Evolutionary conservation across 176 grass and related monocot genomes (phyloP), one percentile per base, ranked within the genome.

Genomic region (Avena atlantica): DNA sequence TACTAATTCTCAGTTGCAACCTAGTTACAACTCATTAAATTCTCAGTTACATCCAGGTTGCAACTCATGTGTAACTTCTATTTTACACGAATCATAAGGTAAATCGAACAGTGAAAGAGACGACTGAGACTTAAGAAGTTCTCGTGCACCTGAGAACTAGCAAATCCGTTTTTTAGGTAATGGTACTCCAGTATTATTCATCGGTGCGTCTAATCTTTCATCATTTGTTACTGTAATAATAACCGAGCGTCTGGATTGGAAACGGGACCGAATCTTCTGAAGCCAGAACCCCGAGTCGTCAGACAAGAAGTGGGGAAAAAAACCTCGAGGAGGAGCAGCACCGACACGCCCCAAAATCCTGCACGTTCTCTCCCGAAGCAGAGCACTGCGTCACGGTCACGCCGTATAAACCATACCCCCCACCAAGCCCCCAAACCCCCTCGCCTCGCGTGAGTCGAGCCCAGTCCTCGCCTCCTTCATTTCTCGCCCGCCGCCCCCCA

Each of bases 321-420:
- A 6, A 6, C 0, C 17, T 12, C 3, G 24, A 31, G 63, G 62
- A 31, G 25, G 5, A 66, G 27, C 27, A 34, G 13, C 64, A 67
- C 64, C 64, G 64, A 67, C 64, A 34, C 62, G 24, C 12, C 40
- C n/a, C 69, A 10, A 74, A 74, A 27, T 51, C 72, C 13, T 9
- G 21, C 72, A 75, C 72, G n/a, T 75, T 75, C 72, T 13, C 40
- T 24, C 42, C 1, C 40, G 17, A 14, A 69, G 29, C 14, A 16
- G 2, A 71, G 12, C 34, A 9, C 70, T 44, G n/a, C 71, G 47
- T 51, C 72, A 51, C 21, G 45, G 10, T 52, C 47, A 52, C 72
- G 73, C 73, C 73, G 73, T 76, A 76, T 76, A 76, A 76, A 73
- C 70, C 70, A 73, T 14, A 42, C 27, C 51, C 27, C 27, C 70